Percentiles rank a stretch among this genome's conserved stretches.
Conservation (phyloP, 2,329 filamentous ascomycete species). For the Venturia pyrina region DNA sequence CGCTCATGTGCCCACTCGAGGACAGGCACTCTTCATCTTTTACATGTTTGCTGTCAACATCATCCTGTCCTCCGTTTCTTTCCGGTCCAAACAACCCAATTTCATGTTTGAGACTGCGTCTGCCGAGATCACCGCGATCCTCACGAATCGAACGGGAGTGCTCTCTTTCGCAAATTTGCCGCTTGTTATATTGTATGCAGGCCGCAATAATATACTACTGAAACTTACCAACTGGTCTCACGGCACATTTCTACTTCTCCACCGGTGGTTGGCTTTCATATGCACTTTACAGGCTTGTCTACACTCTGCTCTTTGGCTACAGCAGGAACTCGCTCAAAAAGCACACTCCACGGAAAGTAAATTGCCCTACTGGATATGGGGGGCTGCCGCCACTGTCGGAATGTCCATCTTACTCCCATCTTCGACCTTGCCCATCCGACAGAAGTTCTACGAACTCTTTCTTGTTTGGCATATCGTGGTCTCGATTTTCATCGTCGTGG, state of each 20-base stretch:
- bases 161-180: slow-evolving; percentile 33
- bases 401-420: slow-evolving; percentile 20
- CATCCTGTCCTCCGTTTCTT: slow-evolving; percentile 24
- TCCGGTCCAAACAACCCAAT: slow-evolving; percentile 20
- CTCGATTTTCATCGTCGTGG: slow-evolving; percentile 32
- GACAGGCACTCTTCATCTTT: slow-evolving; percentile 36
- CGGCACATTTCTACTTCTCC: slow-evolving; percentile 39
- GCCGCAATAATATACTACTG: slow-evolving; percentile 39
- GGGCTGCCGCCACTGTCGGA: slow-evolving; percentile 30
- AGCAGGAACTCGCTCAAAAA: slow-evolving; percentile 21
- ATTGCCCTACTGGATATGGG: slow-evolving; percentile 35
- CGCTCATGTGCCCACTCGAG: slow-evolving; percentile 32
- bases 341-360: slow-evolving; percentile 21
- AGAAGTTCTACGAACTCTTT: slow-evolving; percentile 34
- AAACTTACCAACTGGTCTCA: slow-evolving; percentile 41
- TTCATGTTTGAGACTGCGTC: slow-evolving; percentile 12
- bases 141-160: slow-evolving; percentile 33
- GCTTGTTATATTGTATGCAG: slow-evolving; percentile 34
- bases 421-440: slow-evolving; percentile 21
- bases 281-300: slow-evolving; percentile 36
- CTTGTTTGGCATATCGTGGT: slow-evolving; percentile 34
- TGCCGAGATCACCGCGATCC: slow-evolving; percentile 24
- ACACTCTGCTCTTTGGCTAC: slow-evolving; percentile 22
- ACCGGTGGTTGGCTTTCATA: slow-evolving; percentile 40
- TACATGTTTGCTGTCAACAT: slow-evolving; percentile 31